phyloP scores from a whole-genome alignment of 2,329 filamentous ascomycete species.

The Xylariaceae sp. region DNA sequence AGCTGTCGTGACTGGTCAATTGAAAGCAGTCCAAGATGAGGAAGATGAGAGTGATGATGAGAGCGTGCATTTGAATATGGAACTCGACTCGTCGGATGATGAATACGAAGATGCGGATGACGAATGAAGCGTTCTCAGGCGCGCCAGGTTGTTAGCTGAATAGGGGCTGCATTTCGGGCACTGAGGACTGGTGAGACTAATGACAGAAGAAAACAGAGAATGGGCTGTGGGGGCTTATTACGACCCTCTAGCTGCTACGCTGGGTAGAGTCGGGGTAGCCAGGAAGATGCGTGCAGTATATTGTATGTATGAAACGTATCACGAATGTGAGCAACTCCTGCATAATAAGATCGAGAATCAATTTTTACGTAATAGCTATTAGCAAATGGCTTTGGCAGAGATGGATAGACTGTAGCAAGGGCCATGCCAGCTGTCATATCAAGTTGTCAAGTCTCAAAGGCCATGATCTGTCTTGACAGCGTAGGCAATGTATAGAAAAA shows the following conservation, averaged over 20 bases:
- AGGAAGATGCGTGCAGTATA: too few species aligned
- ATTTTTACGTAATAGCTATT: too few species aligned
- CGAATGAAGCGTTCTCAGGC: neutral
- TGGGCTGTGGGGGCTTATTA: conserved; percentile 1
- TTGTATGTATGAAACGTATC: too few species aligned
- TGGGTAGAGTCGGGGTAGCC: too few species aligned
- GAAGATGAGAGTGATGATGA: conserved; percentile 56
- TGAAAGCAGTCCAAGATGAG: conserved; percentile 39
- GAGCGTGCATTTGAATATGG: conserved; percentile 65
- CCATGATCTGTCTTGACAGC: neutral
- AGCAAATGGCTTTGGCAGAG: too few species aligned
- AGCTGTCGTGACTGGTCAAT: neutral
- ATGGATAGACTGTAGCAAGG: too few species aligned
- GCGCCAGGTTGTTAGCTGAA: neutral
- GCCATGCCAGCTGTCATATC: too few species aligned
- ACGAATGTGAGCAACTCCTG: too few species aligned
- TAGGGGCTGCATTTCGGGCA: conserved; percentile 9
- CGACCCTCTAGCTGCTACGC: neutral
- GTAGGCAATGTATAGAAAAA: neutral
- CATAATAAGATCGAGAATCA: too few species aligned
- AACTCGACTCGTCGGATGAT: conserved; percentile 50
- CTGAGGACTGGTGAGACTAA: neutral
- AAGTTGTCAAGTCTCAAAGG: too few species aligned
- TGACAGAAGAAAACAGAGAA: neutral
- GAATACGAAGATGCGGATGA: conserved; percentile 41